Evolutionary conservation across 164 flowering plant genomes (phyloP), one percentile per base, ranked within the genome.

Genomic region (Dillenia suffruticosa): DNA sequence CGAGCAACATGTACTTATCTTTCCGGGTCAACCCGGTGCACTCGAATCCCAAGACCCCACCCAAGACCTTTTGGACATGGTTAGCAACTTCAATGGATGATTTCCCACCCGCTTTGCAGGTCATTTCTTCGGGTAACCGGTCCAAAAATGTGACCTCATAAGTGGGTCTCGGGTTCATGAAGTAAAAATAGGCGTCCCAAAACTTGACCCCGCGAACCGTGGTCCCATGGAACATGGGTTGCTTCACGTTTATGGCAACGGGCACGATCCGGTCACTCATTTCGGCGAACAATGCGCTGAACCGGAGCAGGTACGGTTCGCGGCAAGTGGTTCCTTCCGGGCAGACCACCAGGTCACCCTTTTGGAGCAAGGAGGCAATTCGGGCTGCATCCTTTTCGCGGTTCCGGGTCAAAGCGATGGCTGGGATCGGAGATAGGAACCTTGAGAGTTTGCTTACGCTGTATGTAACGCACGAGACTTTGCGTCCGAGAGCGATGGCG

Each of bases 311-410:
- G 67, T 68, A 92, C 0, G 87, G 86, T 64, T 90, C 96, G 0
- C 96, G 78, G 46, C 96, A 92, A 0, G 98, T 92, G 49, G 98
- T 92, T 12, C 98, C 98, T 63, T 92, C 98, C 0, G 98, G 96
- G 66, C 98, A 92, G 1, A 92, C 85, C 32, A 90, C 96, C 0
- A 92, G 74, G 60, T 92, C 98, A 10, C 98, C 98, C 70, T 86
- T 81, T 51, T 84, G 65, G 51, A 92, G 86, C 1, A 89, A 51
- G 1, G 72, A 47, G 0, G 72, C 17, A 65, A 92, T 88, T 56
- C 77, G 75, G 19, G 86, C 89, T 0, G 96, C 95, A 57, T 92
- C 98, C 1, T 83, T 80, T 10, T 69, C 90, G 4, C 96, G 84
- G 57, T 92, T 96, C 5, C 98, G 91, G 14, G 96, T 82, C 61